phyloP scores from a whole-genome alignment of 140 eudicot genomes.

The Flaveria floridana region DNA sequence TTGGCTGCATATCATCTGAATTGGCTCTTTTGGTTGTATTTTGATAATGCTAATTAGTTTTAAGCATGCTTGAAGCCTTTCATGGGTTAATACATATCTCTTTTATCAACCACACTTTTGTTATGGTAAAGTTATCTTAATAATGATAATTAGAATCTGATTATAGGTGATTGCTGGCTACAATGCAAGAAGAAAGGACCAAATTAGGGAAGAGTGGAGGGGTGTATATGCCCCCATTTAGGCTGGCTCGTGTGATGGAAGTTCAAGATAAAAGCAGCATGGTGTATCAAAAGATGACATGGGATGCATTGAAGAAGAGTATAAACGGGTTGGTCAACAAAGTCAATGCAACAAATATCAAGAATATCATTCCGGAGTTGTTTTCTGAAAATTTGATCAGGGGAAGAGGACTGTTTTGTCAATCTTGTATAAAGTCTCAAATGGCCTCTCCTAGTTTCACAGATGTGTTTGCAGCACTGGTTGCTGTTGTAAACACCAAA shows the following conservation, averaged over 20 bases:
- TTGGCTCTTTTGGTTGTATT: too few relatives aligned
- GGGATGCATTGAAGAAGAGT: conserved; percentile 93
- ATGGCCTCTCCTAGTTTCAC: conserved; percentile 97
- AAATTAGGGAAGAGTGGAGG: conserved; percentile 83
- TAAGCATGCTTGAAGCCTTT: too few relatives aligned
- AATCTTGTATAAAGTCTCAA: conserved; percentile 82
- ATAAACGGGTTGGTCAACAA: conserved; percentile 91
- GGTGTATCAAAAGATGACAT: conserved; percentile 2
- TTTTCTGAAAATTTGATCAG: conserved; percentile 86
- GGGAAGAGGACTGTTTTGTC: conserved; percentile 85
- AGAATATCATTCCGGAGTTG: conserved; percentile 78
- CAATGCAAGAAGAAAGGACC: conserved; percentile 35
- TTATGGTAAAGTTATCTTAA: too few relatives aligned
- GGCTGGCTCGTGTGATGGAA: conserved; percentile 74
- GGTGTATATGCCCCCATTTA: conserved; percentile 86
- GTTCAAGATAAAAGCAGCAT: conserved; percentile 52
- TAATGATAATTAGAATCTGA: not conserved
- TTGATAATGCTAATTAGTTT: too few relatives aligned
- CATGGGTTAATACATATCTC: too few relatives aligned
- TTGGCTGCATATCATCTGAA: too few relatives aligned
- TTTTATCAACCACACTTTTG: too few relatives aligned
- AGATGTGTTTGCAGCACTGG: conserved; percentile 89
- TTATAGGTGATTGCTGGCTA: not conserved
- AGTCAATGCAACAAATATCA: conserved; percentile 75
- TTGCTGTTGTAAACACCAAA: conserved; percentile 87